phyloP scores from a whole-genome alignment of 768 basidiomycete genomes.

The Kwoniella mangroviensis region DNA sequence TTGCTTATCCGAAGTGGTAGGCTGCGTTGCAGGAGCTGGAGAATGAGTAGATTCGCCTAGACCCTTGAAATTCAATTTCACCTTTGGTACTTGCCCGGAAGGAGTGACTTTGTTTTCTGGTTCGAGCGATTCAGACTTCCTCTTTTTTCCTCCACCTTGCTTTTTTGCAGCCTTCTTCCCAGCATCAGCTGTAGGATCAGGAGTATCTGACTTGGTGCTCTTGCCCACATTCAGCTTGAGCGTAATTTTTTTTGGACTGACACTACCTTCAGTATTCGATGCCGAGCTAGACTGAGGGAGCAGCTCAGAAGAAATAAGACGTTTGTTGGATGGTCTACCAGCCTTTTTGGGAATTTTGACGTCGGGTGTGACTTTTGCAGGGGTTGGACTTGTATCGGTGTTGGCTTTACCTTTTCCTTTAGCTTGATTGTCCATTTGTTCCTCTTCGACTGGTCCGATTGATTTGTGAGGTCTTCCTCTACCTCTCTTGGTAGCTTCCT shows the following conservation, averaged over 20 bases:
- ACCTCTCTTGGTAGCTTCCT: not conserved
- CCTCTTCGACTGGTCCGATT: not conserved
- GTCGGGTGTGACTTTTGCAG: no score
- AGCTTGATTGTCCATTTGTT: not conserved
- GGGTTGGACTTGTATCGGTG: not conserved
- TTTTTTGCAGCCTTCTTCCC: not conserved
- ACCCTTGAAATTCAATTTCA: not conserved
- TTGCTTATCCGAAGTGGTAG: not conserved
- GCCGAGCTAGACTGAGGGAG: not conserved
- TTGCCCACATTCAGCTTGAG: conserved; percentile 11
- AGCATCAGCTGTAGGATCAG: not conserved
- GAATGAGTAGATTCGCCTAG: not conserved
- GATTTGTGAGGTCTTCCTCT: not conserved
- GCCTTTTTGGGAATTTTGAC: no score
- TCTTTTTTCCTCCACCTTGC: not conserved
- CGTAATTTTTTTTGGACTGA: conserved; percentile 2
- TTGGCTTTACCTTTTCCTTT: conserved; percentile 5
- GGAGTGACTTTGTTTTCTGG: not conserved
- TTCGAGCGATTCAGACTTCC: conserved; percentile 14
- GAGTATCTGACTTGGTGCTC: not conserved
- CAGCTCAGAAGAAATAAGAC: not conserved
- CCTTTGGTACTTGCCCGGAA: not conserved
- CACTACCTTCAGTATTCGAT: conserved; percentile 6
- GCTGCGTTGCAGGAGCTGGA: not conserved
- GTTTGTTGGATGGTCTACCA: not conserved